Evolutionary conservation across 1,284 basidiomycete genomes (phyloP).

Genomic region (Cryptococcus sp.): DNA sequence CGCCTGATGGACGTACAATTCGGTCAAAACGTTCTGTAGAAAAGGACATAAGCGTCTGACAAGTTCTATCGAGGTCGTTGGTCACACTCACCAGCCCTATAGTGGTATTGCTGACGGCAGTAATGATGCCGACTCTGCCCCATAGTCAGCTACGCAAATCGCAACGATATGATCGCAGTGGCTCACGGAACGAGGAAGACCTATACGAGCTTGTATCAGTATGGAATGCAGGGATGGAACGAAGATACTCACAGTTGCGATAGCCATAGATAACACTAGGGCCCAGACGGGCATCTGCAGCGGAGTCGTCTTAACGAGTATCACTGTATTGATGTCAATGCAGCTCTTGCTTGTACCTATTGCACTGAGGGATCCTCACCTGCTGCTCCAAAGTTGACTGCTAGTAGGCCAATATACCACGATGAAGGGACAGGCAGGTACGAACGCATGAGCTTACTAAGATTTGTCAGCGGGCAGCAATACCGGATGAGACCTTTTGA

Average conservation of each 20-base stretch:
- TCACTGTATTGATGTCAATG: slow-evolving; percentile 25
- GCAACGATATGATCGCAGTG: neutral
- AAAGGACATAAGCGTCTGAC: no score
- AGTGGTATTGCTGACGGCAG: slow-evolving; percentile 57
- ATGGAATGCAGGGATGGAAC: neutral
- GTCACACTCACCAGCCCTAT: slow-evolving; percentile 49
- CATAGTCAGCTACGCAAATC: neutral
- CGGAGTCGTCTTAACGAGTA: slow-evolving; percentile 55
- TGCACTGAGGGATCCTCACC: no score
- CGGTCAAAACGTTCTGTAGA: slow-evolving; percentile 54
- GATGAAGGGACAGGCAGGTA: slow-evolving; percentile 48
- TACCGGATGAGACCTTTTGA: neutral
- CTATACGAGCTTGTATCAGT: slow-evolving; percentile 15
- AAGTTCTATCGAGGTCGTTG: neutral
- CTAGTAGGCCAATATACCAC: slow-evolving; percentile 51
- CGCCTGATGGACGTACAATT: slow-evolving; percentile 44
- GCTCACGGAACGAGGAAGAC: slow-evolving; percentile 50
- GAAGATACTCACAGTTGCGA: slow-evolving; percentile 46
- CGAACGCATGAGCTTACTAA: slow-evolving; percentile 48
- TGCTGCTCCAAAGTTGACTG: slow-evolving; percentile 45
- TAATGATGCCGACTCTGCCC: slow-evolving; percentile 55
- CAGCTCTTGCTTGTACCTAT: neutral
- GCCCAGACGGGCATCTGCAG: slow-evolving; percentile 58
- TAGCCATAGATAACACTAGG: slow-evolving; percentile 53
- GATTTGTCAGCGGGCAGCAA: neutral